Evolutionary conservation across 768 basidiomycete genomes (phyloP).

Genomic region (Bullera alba): DNA sequence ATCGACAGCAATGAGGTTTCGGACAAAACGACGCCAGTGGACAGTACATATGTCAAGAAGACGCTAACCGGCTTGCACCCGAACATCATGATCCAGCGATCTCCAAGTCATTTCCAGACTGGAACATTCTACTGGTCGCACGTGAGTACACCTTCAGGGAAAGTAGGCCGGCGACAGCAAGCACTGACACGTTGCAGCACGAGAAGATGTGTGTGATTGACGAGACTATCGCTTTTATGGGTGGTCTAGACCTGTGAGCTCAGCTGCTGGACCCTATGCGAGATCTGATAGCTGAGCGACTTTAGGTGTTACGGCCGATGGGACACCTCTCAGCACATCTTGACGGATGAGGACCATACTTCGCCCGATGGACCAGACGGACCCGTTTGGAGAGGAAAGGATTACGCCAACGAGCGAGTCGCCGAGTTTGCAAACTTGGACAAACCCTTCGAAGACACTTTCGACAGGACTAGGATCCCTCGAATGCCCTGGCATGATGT

Average conservation of each 20-base stretch:
- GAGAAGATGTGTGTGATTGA: slow-evolving; percentile 98
- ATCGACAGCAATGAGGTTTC: slow-evolving; percentile 82
- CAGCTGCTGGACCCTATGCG: background rate
- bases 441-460: slow-evolving; percentile 92
- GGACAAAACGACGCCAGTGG: slow-evolving; percentile 84
- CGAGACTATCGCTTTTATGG: slow-evolving; percentile 96
- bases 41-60: slow-evolving; percentile 92
- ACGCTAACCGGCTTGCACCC: slow-evolving; percentile 69
- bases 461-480: slow-evolving; percentile 78
- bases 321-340: slow-evolving; percentile 91
- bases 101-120: slow-evolving; percentile 93
- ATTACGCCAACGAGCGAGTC: slow-evolving; percentile 85
- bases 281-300: background rate
- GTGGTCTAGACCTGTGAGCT: slow-evolving; percentile 85
- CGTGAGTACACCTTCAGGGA: slow-evolving; percentile 51
- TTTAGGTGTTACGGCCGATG: slow-evolving; percentile 52
- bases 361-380: slow-evolving; percentile 54
- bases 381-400: slow-evolving; percentile 88
- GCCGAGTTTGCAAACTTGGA: slow-evolving; percentile 75
- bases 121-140: slow-evolving; percentile 99
- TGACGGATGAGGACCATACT: slow-evolving; percentile 68
- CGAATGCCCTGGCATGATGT: slow-evolving; percentile 99
- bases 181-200: slow-evolving; percentile 54
- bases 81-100: slow-evolving; percentile 93
- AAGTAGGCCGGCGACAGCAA: background rate